phyloP scores from a whole-genome alignment of 495 filamentous ascomycete genomes.

The Diplogelasinospora grovesii region DNA sequence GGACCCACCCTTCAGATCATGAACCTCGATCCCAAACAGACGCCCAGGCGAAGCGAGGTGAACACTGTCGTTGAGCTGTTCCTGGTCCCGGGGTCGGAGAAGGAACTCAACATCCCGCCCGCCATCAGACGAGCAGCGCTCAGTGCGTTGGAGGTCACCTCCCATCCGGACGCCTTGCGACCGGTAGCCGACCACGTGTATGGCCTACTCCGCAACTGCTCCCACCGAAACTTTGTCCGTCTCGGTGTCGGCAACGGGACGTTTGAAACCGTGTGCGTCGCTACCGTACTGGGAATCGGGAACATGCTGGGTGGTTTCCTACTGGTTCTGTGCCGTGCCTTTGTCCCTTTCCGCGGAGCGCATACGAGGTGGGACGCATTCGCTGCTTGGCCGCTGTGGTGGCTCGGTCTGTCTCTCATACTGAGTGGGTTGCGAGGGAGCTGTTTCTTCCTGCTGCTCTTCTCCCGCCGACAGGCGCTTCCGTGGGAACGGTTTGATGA shows the following conservation, averaged over 20 bases:
- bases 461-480: constrained; percentile 31
- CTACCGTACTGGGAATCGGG: constrained; percentile 30
- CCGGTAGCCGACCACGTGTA: constrained; percentile 38
- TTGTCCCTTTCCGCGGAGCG: constrained; percentile 25
- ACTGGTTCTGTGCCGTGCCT: constrained; percentile 24
- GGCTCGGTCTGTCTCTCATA: constrained; percentile 30
- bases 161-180: constrained; percentile 21
- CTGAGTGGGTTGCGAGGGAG: constrained; percentile 31
- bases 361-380: constrained; percentile 30
- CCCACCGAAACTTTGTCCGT: constrained; percentile 45
- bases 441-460: constrained; percentile 38
- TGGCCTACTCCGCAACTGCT: constrained; percentile 42
- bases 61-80: constrained; percentile 31
- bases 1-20: constrained; percentile 5
- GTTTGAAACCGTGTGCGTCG: constrained; percentile 37
- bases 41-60: constrained; percentile 25
- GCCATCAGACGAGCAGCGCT: constrained; percentile 25
- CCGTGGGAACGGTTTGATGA: constrained; percentile 39
- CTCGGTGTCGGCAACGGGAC: constrained; percentile 40
- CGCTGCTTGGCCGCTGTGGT: constrained; percentile 36
- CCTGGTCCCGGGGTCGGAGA: constrained; percentile 27
- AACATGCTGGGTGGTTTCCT: constrained; percentile 27
- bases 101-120: constrained; percentile 38
- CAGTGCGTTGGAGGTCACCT: constrained; percentile 18
- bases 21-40: constrained; percentile 3